Conservation (phyloP, 1,139 yeast genomes). For the Meyerozyma sp. region DNA sequence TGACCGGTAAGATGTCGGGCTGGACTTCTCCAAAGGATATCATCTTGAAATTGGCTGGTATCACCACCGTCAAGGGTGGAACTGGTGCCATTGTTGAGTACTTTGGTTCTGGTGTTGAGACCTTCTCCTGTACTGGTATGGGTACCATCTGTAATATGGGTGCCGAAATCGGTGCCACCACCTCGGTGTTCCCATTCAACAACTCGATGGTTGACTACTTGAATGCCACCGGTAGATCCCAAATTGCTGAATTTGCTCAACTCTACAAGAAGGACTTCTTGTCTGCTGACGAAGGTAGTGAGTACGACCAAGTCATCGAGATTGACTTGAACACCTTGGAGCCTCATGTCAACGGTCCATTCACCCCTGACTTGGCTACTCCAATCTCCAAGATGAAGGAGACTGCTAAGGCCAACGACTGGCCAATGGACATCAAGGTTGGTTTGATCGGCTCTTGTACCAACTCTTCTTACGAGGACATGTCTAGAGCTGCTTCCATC, state of each 20-base stretch:
- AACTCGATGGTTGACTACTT: conserved; percentile 85
- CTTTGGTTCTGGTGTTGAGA: conserved; percentile 94
- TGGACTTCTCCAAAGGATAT: conserved; percentile 99
- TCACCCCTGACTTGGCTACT: conserved; percentile 98
- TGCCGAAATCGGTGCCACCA: conserved; percentile 99
- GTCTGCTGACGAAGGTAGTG: conserved; percentile 89
- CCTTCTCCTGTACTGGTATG: conserved; percentile 99
- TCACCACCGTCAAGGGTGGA: conserved; percentile 98
- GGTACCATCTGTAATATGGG: conserved; percentile 99
- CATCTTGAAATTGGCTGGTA: conserved; percentile 92
- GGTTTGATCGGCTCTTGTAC: conserved; percentile 99
- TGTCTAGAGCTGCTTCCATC: conserved; percentile 96
- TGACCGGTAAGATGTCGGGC: conserved; percentile 92
- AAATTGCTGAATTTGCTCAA: conserved; percentile 78
- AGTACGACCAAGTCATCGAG: conserved; percentile 94
- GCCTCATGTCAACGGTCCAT: conserved; percentile 98
- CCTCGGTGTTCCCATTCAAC: conserved; percentile 97
- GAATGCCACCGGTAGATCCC: conserved; percentile 79
- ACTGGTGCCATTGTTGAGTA: conserved; percentile 97
- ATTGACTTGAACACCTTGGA: conserved; percentile 91
- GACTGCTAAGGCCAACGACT: conserved; percentile 78
- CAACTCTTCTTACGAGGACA: conserved; percentile 97
- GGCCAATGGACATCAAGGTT: conserved; percentile 94
- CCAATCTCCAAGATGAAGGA: conserved; percentile 92
- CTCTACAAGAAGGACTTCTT: conserved; percentile 72